These are phyloP conservation scores for Melampsora abietis-canadensis DNA, from an alignment of 1,284 basidiomycete genomes.

Conservation along the genomic window DNA sequence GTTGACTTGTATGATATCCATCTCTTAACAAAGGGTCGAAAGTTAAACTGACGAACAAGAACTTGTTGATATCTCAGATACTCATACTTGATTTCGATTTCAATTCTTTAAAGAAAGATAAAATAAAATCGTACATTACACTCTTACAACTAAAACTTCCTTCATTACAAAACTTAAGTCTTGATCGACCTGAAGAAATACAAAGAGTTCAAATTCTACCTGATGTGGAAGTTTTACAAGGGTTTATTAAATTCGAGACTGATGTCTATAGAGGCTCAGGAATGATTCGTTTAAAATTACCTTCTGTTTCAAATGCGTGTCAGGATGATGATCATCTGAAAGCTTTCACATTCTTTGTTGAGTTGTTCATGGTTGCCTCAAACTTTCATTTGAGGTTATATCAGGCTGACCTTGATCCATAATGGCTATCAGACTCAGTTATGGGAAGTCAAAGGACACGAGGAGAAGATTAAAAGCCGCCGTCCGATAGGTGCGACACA, in stretches of 20 bases:
- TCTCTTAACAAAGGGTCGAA: too few species aligned
- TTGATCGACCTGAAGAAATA: conserved; percentile 12
- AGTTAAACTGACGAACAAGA: too few species aligned
- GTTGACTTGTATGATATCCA: neutral
- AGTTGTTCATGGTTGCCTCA: neutral
- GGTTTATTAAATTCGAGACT: conserved; percentile 30
- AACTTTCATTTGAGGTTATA: neutral
- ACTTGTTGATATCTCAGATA: neutral
- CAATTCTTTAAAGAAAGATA: conserved; percentile 18
- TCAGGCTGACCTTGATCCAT: too few species aligned
- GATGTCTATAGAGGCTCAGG: conserved; percentile 23
- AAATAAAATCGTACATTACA: conserved; percentile 29
- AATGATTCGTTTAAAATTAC: conserved; percentile 3
- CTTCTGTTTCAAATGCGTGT: neutral
- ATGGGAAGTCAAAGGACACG: conserved; percentile 38
- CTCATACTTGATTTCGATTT: conserved; percentile 35
- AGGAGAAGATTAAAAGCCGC: conserved; percentile 12
- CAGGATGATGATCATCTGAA: neutral
- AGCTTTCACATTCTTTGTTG: conserved; percentile 27
- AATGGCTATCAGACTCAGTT: conserved; percentile 16
- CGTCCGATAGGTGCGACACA: conserved; percentile 19
- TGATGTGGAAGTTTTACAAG: neutral
- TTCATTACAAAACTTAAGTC: conserved; percentile 4
- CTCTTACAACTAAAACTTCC: conserved; percentile 12
- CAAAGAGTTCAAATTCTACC: neutral